Conservation (phyloP, 441 rosid species). For the Pelargonium citronellum region DNA sequence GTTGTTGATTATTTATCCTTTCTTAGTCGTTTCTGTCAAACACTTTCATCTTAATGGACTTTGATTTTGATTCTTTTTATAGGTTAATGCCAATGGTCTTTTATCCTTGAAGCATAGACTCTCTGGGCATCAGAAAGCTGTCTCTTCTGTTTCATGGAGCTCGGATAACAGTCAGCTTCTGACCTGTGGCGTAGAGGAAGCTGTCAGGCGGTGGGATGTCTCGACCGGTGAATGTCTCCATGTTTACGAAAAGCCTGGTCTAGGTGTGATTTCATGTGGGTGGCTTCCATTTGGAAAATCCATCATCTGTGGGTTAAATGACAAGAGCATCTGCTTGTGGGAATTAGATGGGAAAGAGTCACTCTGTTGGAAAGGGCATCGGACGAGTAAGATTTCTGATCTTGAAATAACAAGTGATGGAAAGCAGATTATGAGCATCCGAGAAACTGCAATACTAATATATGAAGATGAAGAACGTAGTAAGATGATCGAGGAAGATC, state of each 20-base stretch:
- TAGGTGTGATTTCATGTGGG: constrained; percentile 50
- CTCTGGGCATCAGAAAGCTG: constrained; percentile 58
- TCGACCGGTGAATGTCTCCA: constrained; percentile 52
- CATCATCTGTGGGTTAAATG: constrained; percentile 42
- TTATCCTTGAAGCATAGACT: constrained; percentile 51
- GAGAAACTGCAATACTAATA: constrained; percentile 42
- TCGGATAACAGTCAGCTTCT: constrained; percentile 49
- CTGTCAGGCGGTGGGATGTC: constrained; percentile 51
- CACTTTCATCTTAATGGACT: not conserved
- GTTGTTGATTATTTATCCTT: not conserved
- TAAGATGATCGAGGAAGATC: constrained; percentile 41
- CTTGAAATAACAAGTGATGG: constrained; percentile 57
- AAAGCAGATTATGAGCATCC: constrained; percentile 47
- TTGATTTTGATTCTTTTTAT: constrained; percentile 11
- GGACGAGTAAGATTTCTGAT: constrained; percentile 46
- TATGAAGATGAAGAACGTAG: constrained; percentile 40
- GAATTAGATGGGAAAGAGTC: constrained; percentile 51
- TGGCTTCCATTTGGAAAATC: constrained; percentile 51
- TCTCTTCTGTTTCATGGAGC: constrained; percentile 57
- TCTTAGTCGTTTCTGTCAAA: not conserved
- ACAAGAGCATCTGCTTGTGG: constrained; percentile 53
- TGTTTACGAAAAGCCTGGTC: constrained; percentile 44
- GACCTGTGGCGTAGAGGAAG: constrained; percentile 56
- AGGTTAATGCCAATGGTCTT: constrained; percentile 49
- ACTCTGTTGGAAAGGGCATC: constrained; percentile 50